A percentile compares a stretch with the other conserved stretches of the same genome.
Evolutionary conservation across 352 stramenopile genomes (phyloP).

Genomic region (Phytophthora multivora): DNA sequence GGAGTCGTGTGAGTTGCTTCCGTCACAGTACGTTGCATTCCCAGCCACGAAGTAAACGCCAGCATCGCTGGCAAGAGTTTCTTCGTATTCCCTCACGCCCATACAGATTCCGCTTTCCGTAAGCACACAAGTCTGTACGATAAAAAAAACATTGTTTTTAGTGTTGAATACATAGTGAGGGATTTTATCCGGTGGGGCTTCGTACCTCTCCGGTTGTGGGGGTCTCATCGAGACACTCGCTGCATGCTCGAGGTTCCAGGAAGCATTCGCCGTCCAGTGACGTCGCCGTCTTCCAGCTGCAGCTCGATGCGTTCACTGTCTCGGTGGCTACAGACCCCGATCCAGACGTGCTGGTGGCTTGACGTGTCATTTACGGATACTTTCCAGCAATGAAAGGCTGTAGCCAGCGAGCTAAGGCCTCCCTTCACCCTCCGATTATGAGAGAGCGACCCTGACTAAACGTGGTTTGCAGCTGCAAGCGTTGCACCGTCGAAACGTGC

Average conservation of each 20-base stretch:
- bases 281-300: constrained; percentile 36
- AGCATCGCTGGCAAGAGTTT: neutral
- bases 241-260: constrained; percentile 36
- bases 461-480: constrained; percentile 4
- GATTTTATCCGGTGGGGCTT: neutral
- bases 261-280: constrained; percentile 22
- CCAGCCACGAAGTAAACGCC: constrained; percentile 17
- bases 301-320: constrained; percentile 26
- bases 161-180: neutral
- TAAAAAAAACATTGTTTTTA: neutral
- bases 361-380: constrained; percentile 12
- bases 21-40: constrained; percentile 24
- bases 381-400: constrained; percentile 24
- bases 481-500: neutral
- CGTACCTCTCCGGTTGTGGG: constrained; percentile 38
- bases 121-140: constrained; percentile 30
- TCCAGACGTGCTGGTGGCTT: neutral
- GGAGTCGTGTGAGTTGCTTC: neutral
- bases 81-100: constrained; percentile 4
- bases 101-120: constrained; percentile 30
- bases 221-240: constrained; percentile 37
- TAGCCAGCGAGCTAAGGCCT: constrained; percentile 6
- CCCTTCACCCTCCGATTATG: constrained; percentile 18
- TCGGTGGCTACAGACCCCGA: neutral
- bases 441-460: constrained; percentile 10